These are phyloP conservation scores for Boletus sensibilis DNA, from an alignment of 768 basidiomycete genomes.

Conservation along the genomic window DNA sequence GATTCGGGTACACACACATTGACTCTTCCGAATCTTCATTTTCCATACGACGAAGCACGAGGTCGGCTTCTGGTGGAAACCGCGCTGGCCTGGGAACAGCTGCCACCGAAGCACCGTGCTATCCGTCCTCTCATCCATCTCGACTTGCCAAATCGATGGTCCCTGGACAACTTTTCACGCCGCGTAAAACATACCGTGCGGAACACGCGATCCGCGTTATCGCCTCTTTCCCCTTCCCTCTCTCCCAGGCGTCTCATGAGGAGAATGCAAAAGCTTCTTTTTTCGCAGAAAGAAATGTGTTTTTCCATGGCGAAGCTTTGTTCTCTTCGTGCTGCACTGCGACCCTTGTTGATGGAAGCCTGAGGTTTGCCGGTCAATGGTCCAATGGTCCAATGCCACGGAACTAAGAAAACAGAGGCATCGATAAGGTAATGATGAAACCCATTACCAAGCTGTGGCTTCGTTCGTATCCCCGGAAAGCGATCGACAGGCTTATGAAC, in stretches of 20 bases:
- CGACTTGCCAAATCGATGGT: constrained; percentile 12
- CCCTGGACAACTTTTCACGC: constrained; percentile 3
- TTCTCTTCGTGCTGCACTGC: neutral
- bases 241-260: neutral
- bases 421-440: constrained; percentile 34
- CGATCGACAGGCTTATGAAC: constrained; percentile 17
- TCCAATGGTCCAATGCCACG: constrained; percentile 21
- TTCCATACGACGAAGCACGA: constrained; percentile 16
- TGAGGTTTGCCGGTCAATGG: constrained; percentile 12
- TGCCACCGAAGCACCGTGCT: constrained; percentile 14
- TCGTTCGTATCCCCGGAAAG: constrained; percentile 20
- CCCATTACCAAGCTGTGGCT: constrained; percentile 14
- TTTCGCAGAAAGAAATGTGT: neutral
- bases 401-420: constrained; percentile 30
- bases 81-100: constrained; percentile 12
- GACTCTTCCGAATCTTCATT: constrained; percentile 13
- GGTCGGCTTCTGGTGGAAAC: constrained; percentile 17
- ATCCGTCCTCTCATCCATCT: constrained; percentile 3
- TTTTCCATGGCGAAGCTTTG: neutral
- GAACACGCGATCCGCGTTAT: constrained; percentile 20
- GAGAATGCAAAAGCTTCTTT: neutral
- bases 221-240: constrained; percentile 8
- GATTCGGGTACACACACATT: constrained; percentile 7
- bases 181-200: neutral
- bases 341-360: constrained; percentile 15